Evolutionary conservation across 164 flowering plant genomes (phyloP).

Genomic region (Malania oleifera): DNA sequence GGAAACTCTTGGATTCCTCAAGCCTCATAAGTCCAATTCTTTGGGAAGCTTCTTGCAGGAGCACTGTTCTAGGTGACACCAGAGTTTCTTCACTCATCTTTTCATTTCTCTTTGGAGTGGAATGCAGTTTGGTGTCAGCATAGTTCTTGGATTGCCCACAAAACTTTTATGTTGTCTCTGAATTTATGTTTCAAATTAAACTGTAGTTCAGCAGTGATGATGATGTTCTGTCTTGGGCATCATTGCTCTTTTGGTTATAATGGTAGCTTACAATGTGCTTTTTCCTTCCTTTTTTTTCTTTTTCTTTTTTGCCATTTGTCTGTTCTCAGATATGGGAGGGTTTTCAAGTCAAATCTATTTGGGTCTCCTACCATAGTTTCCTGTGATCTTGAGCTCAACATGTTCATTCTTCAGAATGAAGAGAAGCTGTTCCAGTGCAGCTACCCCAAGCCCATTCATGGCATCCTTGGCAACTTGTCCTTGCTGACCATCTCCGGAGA

Average conservation of each 20-base stretch:
- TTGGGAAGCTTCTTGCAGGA: slow-evolving; percentile 52
- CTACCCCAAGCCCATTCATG: slow-evolving; percentile 70
- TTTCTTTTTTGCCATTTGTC: not conserved
- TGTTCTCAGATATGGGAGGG: slow-evolving; percentile 56
- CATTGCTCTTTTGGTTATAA: too few relatives aligned
- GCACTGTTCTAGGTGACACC: slow-evolving; percentile 63
- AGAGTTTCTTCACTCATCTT: not conserved
- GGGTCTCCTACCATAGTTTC: slow-evolving; percentile 71
- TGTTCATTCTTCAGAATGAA: slow-evolving; percentile 74
- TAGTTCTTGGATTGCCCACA: too few relatives aligned
- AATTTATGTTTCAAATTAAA: too few relatives aligned
- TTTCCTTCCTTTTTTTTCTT: not conserved
- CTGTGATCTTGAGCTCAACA: slow-evolving; percentile 65
- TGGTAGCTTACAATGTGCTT: too few relatives aligned
- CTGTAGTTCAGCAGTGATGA: too few relatives aligned
- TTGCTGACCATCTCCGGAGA: slow-evolving; percentile 57
- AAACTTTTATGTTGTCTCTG: too few relatives aligned
- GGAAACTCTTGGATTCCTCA: slow-evolving; percentile 58
- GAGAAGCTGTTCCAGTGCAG: slow-evolving; percentile 56
- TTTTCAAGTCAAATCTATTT: slow-evolving; percentile 73
- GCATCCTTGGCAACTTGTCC: slow-evolving; percentile 59
- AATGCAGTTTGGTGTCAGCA: too few relatives aligned
- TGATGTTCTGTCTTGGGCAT: too few relatives aligned
- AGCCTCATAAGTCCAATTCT: slow-evolving; percentile 64
- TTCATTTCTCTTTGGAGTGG: too few relatives aligned